Base-by-base conservation (phyloP, 768 basidiomycete species). In the Mycena rebaudengoi region DNA sequence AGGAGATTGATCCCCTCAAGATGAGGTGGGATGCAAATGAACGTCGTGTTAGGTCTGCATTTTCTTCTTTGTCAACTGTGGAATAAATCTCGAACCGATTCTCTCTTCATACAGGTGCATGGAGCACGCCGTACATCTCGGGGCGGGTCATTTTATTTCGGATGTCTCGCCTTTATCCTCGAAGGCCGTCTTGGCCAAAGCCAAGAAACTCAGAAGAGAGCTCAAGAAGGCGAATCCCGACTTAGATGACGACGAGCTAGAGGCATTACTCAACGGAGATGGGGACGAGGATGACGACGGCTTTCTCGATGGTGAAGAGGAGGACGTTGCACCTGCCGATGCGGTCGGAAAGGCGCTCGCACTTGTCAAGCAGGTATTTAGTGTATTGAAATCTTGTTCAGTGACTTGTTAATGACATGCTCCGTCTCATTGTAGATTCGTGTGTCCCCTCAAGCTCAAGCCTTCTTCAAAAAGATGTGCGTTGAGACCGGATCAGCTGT, bases 121-220 rank as follows among this genome's bases (percentile, higher is more conserved):
- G 70, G 77, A 78, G 53, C 77, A 78, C 48, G 62, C 67, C 0
- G 46, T 78, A 16, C 66, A 78, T 58, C 73, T 78, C 25, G 68
- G 62, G 12, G 74, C 73, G 1, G 65, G 69, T 18, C 67, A 71
- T 23, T 76, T 78, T 49, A 60, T 77, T 23, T 59, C 74, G 37
- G 61, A 66, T 5, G 60, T 78, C 1, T 64, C 67, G 25, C 73
- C 64, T 1, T 35, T 65, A 25, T 53, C 49, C 7, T 20, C 41
- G 28, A 14, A 39, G 62, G 52, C 43, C 16, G 59, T 60, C 2
- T 25, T 52, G 2, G 59, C 40, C 1, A 60, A 60, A 25, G 49
- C 29, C 0, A 52, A 44, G 3, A 65, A 52, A 18, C 16, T 67
- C 16, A 49, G 39, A n/a, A 39, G 54, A 14, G 33, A 52, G 40